Conservation (phyloP, 1,139 yeast genomes). For the Magnusiomyces sp. region DNA sequence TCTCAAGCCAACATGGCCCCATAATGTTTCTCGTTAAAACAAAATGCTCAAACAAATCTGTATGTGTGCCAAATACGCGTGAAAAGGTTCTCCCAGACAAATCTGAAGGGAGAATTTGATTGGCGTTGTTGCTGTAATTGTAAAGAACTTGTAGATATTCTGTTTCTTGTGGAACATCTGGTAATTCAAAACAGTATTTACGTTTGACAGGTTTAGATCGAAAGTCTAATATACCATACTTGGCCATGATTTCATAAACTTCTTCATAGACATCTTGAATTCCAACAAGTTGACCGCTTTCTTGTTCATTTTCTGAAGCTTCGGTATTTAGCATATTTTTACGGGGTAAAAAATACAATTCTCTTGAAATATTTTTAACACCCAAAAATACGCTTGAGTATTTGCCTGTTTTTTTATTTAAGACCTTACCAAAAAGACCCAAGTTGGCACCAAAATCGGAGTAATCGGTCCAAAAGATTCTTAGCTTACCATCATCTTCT, state of each 20-base stretch:
- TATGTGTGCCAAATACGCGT: conserved; percentile 71
- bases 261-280: conserved; percentile 72
- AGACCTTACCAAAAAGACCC: conserved; percentile 74
- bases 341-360: conserved; percentile 71
- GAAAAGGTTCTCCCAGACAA: conserved; percentile 68
- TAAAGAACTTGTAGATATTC: conserved; percentile 73
- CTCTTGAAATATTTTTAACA: conserved; percentile 60
- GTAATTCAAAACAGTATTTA: conserved; percentile 84
- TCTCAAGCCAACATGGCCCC: conserved; percentile 97
- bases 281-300: conserved; percentile 32
- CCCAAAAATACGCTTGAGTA: conserved; percentile 73
- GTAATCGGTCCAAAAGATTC: conserved; percentile 87
- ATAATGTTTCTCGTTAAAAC: conserved; percentile 73
- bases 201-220: conserved; percentile 63
- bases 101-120: conserved; percentile 45
- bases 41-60: conserved; percentile 75
- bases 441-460: conserved; percentile 66
- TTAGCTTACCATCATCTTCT: conserved; percentile 41
- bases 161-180: conserved; percentile 69
- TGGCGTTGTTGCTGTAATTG: conserved; percentile 42
- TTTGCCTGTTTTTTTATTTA: conserved; percentile 28
- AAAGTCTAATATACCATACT: conserved; percentile 52
- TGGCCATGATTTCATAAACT: conserved; percentile 54
- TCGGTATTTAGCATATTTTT: conserved; percentile 18
- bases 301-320: conserved; percentile 18